Percentiles rank a stretch among this genome's conserved stretches.
Conservation (phyloP, 108 stramenopile species). For the Fistulifera pelliculosa region DNA sequence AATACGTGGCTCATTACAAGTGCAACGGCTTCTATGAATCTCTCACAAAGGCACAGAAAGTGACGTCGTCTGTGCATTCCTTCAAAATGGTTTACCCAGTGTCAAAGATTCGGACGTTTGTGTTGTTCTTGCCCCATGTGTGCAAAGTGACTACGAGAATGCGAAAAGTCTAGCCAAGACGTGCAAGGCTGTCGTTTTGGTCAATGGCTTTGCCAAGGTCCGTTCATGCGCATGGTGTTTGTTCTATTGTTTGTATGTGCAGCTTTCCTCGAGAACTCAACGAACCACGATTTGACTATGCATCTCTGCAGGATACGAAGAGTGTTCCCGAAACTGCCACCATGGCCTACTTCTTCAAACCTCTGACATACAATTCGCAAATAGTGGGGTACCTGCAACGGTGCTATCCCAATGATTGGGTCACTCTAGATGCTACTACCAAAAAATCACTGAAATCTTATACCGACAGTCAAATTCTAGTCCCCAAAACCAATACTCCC, state of each 20-base stretch:
- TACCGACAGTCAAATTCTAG: conserved; percentile 47
- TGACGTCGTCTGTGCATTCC: conserved; percentile 7
- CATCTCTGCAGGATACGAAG: conserved; percentile 8
- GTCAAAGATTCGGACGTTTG: conserved; percentile 20
- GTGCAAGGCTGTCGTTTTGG: conserved; percentile 30
- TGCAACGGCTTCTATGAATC: conserved; percentile 31
- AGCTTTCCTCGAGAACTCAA: not conserved
- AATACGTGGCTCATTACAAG: conserved; percentile 38
- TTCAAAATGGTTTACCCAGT: conserved; percentile 25
- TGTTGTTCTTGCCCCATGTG: conserved; percentile 47
- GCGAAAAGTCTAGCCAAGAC: conserved; percentile 37
- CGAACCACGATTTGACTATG: conserved; percentile 15
- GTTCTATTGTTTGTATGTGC: not conserved
- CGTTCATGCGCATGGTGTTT: too few relatives aligned
- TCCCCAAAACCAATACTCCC: conserved; percentile 56
- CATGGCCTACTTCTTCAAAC: conserved; percentile 71
- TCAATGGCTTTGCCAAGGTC: conserved; percentile 68
- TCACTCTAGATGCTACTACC: conserved; percentile 36
- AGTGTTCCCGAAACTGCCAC: conserved; percentile 44
- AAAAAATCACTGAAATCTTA: conserved; percentile 33
- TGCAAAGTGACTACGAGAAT: conserved; percentile 36
- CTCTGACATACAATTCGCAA: conserved; percentile 77
- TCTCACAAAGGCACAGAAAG: conserved; percentile 30
- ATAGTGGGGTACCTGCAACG: conserved; percentile 56
- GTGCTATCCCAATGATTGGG: conserved; percentile 48